phyloP scores from a whole-genome alignment of 2,329 filamentous ascomycete genomes.

The Tolypocladium cylindrosporum region DNA sequence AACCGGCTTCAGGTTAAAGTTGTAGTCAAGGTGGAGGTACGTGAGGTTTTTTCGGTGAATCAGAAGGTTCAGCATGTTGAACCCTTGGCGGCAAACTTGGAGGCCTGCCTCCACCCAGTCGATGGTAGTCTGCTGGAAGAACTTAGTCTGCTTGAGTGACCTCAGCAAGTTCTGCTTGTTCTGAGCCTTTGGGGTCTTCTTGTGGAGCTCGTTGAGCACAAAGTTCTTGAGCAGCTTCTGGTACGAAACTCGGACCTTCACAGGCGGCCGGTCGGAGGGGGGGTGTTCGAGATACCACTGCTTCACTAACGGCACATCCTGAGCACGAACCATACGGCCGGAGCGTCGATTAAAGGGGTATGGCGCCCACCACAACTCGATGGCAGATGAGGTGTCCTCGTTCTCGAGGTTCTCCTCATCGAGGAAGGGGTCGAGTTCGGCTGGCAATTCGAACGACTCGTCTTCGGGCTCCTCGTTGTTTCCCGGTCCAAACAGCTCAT shows the following conservation, averaged over 20 bases:
- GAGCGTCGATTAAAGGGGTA: constrained; percentile 92
- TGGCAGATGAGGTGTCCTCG: constrained; percentile 80
- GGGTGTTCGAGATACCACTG: constrained; percentile 98
- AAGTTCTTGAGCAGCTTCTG: constrained; percentile 95
- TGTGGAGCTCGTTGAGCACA: constrained; percentile 93
- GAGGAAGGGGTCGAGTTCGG: constrained; percentile 76
- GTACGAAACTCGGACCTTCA: constrained; percentile 96
- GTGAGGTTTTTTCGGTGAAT: constrained; percentile 98
- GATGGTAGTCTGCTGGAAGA: constrained; percentile 98
- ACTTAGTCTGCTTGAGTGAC: constrained; percentile 91
- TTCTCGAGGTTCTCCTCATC: constrained; percentile 83
- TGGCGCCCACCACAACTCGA: constrained; percentile 95
- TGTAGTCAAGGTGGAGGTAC: constrained; percentile 97
- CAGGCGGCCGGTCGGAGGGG: constrained; percentile 72
- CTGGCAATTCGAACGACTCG: constrained; percentile 75
- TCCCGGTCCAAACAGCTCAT: constrained; percentile 78
- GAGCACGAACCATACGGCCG: constrained; percentile 89
- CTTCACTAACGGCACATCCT: constrained; percentile 94
- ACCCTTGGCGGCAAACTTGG: constrained; percentile 95
- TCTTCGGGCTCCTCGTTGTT: constrained; percentile 67
- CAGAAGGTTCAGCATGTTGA: constrained; percentile 97
- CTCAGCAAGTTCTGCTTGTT: constrained; percentile 88
- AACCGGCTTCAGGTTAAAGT: constrained; percentile 98
- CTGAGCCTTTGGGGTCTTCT: constrained; percentile 88
- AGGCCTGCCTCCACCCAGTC: constrained; percentile 99